Conservation (phyloP, 176 grass and related monocot genomes). For the Eragrostis curvula region DNA sequence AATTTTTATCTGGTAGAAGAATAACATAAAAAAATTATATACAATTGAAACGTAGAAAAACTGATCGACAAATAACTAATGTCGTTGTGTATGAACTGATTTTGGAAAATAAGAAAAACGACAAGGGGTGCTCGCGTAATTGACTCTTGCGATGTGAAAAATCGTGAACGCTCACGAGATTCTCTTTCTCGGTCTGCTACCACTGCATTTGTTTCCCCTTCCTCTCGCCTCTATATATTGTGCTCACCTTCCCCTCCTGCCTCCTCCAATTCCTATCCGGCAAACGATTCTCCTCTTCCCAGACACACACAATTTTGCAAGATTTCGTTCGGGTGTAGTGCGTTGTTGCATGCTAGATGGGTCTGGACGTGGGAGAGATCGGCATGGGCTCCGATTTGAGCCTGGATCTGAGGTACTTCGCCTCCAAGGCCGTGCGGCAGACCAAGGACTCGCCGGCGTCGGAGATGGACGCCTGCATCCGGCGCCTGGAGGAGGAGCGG, state of each 20-base stretch:
- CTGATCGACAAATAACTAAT: neutral
- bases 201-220: neutral
- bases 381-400: constrained; percentile 59
- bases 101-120: neutral
- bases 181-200: neutral
- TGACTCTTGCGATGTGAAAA: neutral
- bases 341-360: constrained; percentile 33
- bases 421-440: constrained; percentile 45
- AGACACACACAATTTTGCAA: neutral
- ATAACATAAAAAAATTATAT: neutral
- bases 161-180: neutral
- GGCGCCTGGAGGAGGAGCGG: constrained; percentile 75
- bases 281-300: neutral
- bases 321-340: neutral
- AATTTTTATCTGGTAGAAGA: too few relatives aligned
- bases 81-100: neutral
- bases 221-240: neutral
- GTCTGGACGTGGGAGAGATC: constrained; percentile 56
- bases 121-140: neutral
- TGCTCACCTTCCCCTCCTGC: neutral
- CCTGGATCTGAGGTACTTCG: constrained; percentile 68
- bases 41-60: neutral
- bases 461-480: constrained; percentile 59
- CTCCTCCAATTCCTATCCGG: constrained; percentile 6
- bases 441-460: constrained; percentile 41